A percentile compares a stretch with the other conserved stretches of the same genome.
Conservation (phyloP, 345 rosid genomes). For the Eutrema japonicum region DNA sequence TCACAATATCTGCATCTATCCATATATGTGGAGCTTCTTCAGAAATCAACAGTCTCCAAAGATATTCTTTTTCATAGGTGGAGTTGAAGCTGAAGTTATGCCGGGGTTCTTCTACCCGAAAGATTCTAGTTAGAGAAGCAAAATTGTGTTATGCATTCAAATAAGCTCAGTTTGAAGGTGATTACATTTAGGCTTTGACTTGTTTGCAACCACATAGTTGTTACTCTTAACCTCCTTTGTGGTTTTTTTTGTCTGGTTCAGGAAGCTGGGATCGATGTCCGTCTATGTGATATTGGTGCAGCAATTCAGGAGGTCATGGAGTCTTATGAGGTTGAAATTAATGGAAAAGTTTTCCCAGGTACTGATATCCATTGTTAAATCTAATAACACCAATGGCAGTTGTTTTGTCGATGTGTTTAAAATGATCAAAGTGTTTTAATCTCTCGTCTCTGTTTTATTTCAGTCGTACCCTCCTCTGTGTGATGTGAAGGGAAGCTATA, state of each 20-base stretch:
- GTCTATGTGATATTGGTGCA: slow-evolving; percentile 95
- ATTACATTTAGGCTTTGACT: neutral
- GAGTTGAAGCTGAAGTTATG: slow-evolving; percentile 86
- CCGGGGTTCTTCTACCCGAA: slow-evolving; percentile 65
- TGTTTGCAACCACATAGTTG: neutral
- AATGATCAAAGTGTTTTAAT: neutral
- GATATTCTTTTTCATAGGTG: slow-evolving; percentile 54
- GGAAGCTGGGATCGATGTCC: slow-evolving; percentile 98
- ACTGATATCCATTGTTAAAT: too few species aligned
- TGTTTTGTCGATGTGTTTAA: neutral
- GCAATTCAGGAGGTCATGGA: slow-evolving; percentile 99
- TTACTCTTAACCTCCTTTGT: slow-evolving; percentile 6
- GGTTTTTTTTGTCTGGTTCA: slow-evolving; percentile 28
- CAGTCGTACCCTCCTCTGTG: slow-evolving; percentile 95
- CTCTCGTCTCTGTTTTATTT: slow-evolving; percentile 21
- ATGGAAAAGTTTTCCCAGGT: too few species aligned
- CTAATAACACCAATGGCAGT: neutral
- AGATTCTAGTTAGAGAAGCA: slow-evolving; percentile 78
- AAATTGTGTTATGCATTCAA: slow-evolving; percentile 57
- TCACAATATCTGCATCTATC: too few species aligned
- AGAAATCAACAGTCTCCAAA: neutral
- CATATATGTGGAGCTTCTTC: neutral
- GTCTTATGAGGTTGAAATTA: slow-evolving; percentile 96
- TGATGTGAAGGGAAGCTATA: slow-evolving; percentile 86
- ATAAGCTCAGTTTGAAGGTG: slow-evolving; percentile 22